phyloP scores from a whole-genome alignment of 345 rosid species.

The Mallotus nudiflorus region DNA sequence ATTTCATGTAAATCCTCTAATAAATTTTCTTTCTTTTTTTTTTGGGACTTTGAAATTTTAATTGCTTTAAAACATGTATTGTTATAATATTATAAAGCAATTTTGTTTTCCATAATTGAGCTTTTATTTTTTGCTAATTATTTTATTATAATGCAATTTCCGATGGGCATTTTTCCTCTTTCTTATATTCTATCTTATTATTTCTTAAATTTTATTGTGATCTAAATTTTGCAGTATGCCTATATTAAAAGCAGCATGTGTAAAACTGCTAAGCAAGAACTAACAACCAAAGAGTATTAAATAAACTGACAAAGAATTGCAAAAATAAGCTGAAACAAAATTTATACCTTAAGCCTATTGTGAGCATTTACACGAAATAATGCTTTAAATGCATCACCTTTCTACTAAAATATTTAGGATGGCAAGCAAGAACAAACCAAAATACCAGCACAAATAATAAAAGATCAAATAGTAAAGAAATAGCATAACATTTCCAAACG shows the following conservation, averaged over 20 bases:
- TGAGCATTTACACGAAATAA: conserved; percentile 79
- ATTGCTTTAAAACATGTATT: too few species aligned
- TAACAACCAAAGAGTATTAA: not conserved
- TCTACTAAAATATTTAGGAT: conserved; percentile 42
- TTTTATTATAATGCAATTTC: too few species aligned
- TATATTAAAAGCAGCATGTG: conserved; percentile 20
- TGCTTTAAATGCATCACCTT: conserved; percentile 71
- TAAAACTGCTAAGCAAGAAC: conserved; percentile 2
- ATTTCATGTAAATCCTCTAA: too few species aligned
- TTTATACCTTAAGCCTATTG: conserved; percentile 71
- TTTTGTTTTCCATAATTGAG: too few species aligned
- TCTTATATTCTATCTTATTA: too few species aligned
- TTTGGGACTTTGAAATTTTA: too few species aligned
- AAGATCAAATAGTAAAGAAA: too few species aligned
- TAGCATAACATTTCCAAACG: not conserved
- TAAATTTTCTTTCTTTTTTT: too few species aligned
- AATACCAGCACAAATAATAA: not conserved
- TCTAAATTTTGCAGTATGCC: conserved; percentile 98
- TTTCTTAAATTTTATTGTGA: too few species aligned
- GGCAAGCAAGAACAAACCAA: conserved; percentile 4
- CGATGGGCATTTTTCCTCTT: too few species aligned
- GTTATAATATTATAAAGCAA: too few species aligned
- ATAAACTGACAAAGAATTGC: not conserved
- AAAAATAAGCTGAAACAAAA: conserved; percentile 6
- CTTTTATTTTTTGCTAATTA: too few species aligned